Percentiles rank a stretch among this genome's conserved stretches.
Evolutionary conservation across 257 asterid genomes (phyloP).

Genomic region (Solanum tacnaense): DNA sequence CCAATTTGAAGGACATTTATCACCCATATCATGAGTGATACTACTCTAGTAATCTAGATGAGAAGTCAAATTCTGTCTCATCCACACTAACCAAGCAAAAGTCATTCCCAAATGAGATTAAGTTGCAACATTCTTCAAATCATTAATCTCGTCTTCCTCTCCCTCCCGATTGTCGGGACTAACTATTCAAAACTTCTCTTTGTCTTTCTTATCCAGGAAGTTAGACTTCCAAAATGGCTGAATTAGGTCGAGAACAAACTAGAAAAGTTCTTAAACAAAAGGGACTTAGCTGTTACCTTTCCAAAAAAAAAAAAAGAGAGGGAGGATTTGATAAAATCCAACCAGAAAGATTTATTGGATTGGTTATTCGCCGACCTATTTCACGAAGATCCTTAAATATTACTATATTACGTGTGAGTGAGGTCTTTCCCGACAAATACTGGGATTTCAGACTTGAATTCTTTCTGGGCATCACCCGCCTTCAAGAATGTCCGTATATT

Average conservation of each 20-base stretch:
- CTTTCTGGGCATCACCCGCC: not conserved
- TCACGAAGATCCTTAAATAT: not conserved
- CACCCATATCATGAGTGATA: not conserved
- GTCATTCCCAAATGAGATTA: not conserved
- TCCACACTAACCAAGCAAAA: not conserved
- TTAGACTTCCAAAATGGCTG: not conserved
- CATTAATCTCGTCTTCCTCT: not conserved
- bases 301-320: not conserved
- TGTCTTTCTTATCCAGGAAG: not conserved
- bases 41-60: not conserved
- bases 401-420: not conserved
- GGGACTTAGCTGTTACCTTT: not conserved
- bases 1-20: not conserved
- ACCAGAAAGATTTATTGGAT: not conserved
- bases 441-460: not conserved
- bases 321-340: not conserved
- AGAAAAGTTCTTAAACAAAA: not conserved
- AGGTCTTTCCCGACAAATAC: not conserved
- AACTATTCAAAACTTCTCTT: not conserved
- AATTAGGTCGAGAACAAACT: not conserved
- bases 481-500: not conserved
- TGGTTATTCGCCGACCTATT: not conserved
- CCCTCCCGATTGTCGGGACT: not conserved
- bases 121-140: not conserved
- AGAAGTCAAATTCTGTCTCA: not conserved